Percentiles rank a stretch among this genome's conserved stretches.
These are phyloP conservation scores for Fimicolochytrium jonesii DNA, from an alignment of 192 early-diverging fungal species.

Conservation along the genomic window DNA sequence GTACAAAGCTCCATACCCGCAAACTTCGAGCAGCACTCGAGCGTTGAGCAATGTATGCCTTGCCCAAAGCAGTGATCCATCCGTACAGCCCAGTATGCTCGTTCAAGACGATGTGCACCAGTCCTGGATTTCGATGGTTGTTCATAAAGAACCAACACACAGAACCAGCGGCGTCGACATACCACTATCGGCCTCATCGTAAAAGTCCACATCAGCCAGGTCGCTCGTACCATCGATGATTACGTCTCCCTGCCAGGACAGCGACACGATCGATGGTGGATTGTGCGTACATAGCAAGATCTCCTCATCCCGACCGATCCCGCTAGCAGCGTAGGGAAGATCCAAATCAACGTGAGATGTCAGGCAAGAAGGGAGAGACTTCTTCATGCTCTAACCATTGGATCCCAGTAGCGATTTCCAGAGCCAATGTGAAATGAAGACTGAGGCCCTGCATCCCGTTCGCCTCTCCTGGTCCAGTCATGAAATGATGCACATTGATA, in stretches of 20 bases:
- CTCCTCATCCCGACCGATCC: conserved; percentile 58
- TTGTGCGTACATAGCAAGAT: conserved; percentile 63
- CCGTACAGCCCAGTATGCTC: too few relatives aligned
- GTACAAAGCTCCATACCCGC: neutral
- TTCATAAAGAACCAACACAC: too few relatives aligned
- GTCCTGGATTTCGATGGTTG: too few relatives aligned
- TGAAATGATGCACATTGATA: conserved; percentile 53
- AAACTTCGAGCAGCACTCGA: neutral
- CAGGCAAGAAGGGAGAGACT: too few relatives aligned
- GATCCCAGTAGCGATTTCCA: conserved; percentile 72
- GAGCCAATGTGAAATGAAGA: conserved; percentile 61
- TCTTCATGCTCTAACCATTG: conserved; percentile 45
- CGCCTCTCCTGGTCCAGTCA: conserved; percentile 66
- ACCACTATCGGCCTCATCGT: conserved; percentile 37
- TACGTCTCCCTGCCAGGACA: conserved; percentile 67
- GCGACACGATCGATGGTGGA: conserved; percentile 67
- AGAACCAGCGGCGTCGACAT: conserved; percentile 1
- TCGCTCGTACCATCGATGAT: conserved; percentile 52
- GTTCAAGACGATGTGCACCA: too few relatives aligned
- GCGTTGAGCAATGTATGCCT: conserved; percentile 57
- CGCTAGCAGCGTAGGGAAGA: too few relatives aligned
- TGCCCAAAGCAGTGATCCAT: conserved; percentile 57
- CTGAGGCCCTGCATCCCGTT: conserved; percentile 43
- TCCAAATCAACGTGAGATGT: too few relatives aligned
- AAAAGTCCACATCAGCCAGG: conserved; percentile 50